Evolutionary conservation across 2,329 filamentous ascomycete species (phyloP), one percentile per base, ranked within the genome.

Genomic region (Onygenales sp.): DNA sequence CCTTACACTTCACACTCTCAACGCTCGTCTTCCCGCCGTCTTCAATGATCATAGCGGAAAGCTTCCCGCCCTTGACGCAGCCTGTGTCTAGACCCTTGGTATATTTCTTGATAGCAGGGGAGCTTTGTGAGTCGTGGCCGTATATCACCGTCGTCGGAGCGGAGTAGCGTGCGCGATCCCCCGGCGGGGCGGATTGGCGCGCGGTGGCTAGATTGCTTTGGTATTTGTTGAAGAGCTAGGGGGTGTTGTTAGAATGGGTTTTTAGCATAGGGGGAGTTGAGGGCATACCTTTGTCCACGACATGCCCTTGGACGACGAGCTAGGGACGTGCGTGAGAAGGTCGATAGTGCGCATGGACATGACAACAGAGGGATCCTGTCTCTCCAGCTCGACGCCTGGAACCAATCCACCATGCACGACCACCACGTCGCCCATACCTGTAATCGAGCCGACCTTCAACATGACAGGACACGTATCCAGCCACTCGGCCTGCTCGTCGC

Each of bases 311-410:
- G 61, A 69, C 57, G 62, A 75, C 58, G 73, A 72, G 51, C 74
- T 81, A 3, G 82, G 83, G 10, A 81, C 71, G 55, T 82, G 78
- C 9, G 81, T 83, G 9, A 76, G 71, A 14, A 83, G 77, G 60
- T 87, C 77, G 52, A 95, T 80, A 6, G 84, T 87, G 54, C 90
- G 83, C 88, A 98, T 94, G 65, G 89, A 93, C 90, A 96, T 96
- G 42, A 87, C 86, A 50, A 86, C 84, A 68, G 82, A 84, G 0
- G 90, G 86, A 67, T 96, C 81, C 61, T 86, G 92, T 50, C 79
- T 74, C 45, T 84, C 76, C 11, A 95, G 75, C 0, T 79, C 69
- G 0, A 95, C 72, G 5, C 84, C 86, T 0, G 92, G 89, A 0
- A 93, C 84, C 2, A 97, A 77, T 0, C 93, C 93, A 0, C 82